Evolutionary conservation across 257 asterid genomes (phyloP), one percentile per base, ranked within the genome.

Genomic region (Salvia splendens): DNA sequence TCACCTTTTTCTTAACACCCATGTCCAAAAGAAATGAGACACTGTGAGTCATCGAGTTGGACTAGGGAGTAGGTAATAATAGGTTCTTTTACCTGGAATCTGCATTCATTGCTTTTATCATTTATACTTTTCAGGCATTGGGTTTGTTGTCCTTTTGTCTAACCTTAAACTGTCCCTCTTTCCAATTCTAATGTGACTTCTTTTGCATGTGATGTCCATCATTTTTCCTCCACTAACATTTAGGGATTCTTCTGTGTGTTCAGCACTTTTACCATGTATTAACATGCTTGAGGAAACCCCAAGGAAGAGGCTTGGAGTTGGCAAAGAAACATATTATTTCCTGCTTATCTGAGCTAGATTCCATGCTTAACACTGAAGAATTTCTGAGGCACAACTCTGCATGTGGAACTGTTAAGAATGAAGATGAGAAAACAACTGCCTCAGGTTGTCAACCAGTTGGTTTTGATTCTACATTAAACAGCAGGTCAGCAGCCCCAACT

Each of bases 251-350:
- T 73, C 72, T 78, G 66, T 73, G 61, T 72, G 53, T 78, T 54
- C 97, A 94, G 99, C 95, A 90, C 84, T 85, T 88, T 73, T 87
- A 88, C 81, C 99, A 88, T 73, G 86, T 84, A 71, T 68, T 91
- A 43, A 84, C 84, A 51, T 85, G 88, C 61, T 78, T 88, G 95
- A 81, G 95, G 95, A 82, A 87, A 75, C 95, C 95, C 75, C 97
- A 91, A 84, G 99, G 99, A 73, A 90, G 79, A 94, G 99, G 97
- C 49, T 74, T 94, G 83, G 97, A 94, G 80, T 79, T 91, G 79
- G 96, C 99, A n/a, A 87, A 87, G 83, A 94, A 91, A 69, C 99
- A 94, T 74, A 81, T 91, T 14, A 56, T 67, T 57, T 83, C 87
- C 71, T 88, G 96, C 82, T 82, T 82, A 76, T 72, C 81, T 41